phyloP scores from a whole-genome alignment of 2,329 filamentous ascomycete species.

The Tolypocladium capitatum region DNA sequence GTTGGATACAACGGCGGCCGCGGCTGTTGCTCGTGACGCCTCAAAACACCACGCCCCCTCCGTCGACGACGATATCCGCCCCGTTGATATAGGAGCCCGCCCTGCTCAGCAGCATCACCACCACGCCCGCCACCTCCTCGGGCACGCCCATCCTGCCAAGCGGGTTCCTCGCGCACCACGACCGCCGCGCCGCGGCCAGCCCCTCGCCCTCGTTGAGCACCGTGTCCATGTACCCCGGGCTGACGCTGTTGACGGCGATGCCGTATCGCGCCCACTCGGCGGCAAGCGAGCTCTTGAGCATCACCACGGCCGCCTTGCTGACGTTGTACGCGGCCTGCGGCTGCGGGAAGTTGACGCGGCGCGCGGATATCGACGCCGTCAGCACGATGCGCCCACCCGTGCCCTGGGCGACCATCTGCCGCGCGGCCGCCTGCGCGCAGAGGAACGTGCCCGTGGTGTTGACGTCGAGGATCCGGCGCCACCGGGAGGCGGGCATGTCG shows the following conservation, averaged over 20 bases:
- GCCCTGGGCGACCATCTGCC: constrained; percentile 36
- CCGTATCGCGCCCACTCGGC: constrained; percentile 62
- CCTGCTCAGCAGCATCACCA: constrained; percentile 46
- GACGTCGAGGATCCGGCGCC: constrained; percentile 52
- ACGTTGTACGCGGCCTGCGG: constrained; percentile 62
- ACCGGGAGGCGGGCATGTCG: constrained; percentile 31
- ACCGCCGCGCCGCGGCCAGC: constrained; percentile 35
- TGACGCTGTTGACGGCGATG: constrained; percentile 57
- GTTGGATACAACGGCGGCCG: too few species aligned
- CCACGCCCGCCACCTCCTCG: constrained; percentile 47
- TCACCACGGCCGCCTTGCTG: constrained; percentile 53
- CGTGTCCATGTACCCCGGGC: constrained; percentile 67
- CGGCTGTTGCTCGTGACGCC: too few species aligned
- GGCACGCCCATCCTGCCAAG: constrained; percentile 52
- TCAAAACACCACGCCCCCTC: constrained; percentile 22
- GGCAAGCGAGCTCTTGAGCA: constrained; percentile 50
- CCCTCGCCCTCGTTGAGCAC: constrained; percentile 55
- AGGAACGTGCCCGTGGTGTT: constrained; percentile 61
- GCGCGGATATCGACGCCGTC: constrained; percentile 54
- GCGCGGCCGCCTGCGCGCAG: constrained; percentile 49
- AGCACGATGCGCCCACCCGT: constrained; percentile 51
- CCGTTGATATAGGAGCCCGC: constrained; percentile 58
- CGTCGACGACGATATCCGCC: constrained; percentile 52
- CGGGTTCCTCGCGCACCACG: constrained; percentile 48
- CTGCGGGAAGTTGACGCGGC: constrained; percentile 58